Conservation (phyloP, 495 filamentous ascomycete species). For the Chaetomium tenue region DNA sequence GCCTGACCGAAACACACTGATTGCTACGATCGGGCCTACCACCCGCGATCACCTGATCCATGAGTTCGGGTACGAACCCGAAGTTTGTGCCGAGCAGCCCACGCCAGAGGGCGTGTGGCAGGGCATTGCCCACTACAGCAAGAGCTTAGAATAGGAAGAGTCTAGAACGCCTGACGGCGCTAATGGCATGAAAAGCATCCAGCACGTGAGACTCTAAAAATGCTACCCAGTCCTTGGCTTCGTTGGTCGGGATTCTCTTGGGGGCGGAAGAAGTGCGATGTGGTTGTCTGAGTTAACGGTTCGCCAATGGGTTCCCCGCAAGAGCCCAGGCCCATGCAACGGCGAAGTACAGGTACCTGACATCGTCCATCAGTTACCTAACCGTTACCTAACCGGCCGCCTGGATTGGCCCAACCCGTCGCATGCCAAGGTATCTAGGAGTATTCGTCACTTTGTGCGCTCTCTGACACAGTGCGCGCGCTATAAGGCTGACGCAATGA, state of each 20-base stretch:
- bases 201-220: background rate
- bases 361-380: conserved; percentile 15
- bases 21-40: conserved; percentile 93
- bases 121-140: conserved; percentile 58
- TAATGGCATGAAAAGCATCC: background rate
- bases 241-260: background rate
- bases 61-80: conserved; percentile 67
- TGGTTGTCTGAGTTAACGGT: background rate
- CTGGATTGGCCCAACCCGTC: background rate
- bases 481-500: conserved; percentile 14
- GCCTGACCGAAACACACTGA: conserved; percentile 46
- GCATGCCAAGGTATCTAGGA: conserved; percentile 18
- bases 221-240: background rate
- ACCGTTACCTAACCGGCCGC: conserved; percentile 20
- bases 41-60: conserved; percentile 71
- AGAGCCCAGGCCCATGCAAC: background rate
- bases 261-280: background rate
- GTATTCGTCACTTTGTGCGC: conserved; percentile 6
- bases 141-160: conserved; percentile 8
- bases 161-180: background rate
- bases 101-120: conserved; percentile 78
- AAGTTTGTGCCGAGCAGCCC: conserved; percentile 79
- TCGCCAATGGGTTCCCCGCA: conserved; percentile 10
- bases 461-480: background rate
- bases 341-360: conserved; percentile 12